Base-by-base conservation (phyloP, 495 filamentous ascomycete genomes). In the Sordaria brevicollis region DNA sequence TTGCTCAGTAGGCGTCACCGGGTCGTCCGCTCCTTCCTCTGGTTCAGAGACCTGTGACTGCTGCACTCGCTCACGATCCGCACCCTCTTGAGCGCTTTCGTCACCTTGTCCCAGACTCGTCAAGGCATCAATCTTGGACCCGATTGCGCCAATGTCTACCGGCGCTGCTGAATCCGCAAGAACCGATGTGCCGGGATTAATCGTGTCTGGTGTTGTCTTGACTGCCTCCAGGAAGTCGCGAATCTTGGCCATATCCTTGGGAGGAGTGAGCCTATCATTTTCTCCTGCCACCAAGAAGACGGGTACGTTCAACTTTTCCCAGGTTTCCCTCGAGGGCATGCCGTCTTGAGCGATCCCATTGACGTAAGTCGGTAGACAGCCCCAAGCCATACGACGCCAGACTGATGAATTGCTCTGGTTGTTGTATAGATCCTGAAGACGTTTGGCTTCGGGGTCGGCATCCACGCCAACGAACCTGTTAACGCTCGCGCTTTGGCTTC, bases 331-430 rank as follows among this genome's bases (percentile, higher is more conserved):
- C 0, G 89, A 88, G 43, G 93, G 90, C 11, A 95, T 76, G 3
- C 91, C 92, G 7, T 88, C 89, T n/a, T 81, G 75, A 4, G 86
- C 75, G 15, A 81, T 73, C 25, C 81, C 84, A 21, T 83, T 74
- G 11, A 81, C 70, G 71, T 88, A 88, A 15, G 78, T 81, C 15
- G 90, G 88, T 21, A 93, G 77, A 57, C 82, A 79, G 2, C 93
- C 93, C 80, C 84, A 91, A 4, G 89, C 91, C 91, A 97, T 94
- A 39, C 93, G 86, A 70, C 90, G 86, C 87, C 91, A 97, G 0
- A 96, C 92, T 0, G 90, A 83, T 0, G 93, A 93, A 72, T 82
- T 85, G 71, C 91, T 94, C 75, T 97, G 92, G 67, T 84, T 84
- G 78, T 98, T 98, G 82, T 90, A 97, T 29, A 88, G 87, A 33